A percentile compares a stretch with the other conserved stretches of the same genome.
Evolutionary conservation across 179 eudicot genomes (phyloP).

Genomic region (Patellifolia procumbens): DNA sequence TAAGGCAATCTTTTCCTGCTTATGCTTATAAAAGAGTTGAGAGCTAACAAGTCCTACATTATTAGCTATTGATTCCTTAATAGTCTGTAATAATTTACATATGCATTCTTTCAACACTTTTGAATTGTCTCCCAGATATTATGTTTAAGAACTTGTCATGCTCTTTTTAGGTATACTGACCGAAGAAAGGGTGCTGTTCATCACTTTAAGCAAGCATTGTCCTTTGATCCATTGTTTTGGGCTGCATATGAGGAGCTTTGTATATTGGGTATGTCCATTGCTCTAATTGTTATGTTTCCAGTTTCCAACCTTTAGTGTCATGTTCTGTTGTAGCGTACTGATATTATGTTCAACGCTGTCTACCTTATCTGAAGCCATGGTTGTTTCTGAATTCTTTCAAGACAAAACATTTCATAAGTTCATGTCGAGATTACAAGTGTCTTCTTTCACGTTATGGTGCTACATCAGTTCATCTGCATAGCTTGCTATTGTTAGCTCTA

Average conservation of each 20-base stretch:
- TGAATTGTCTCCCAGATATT: neutral
- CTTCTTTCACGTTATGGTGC: neutral
- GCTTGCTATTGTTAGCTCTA: neutral
- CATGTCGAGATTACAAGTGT: neutral
- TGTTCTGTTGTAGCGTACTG: neutral
- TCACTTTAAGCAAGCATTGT: conserved; percentile 92
- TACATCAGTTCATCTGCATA: neutral
- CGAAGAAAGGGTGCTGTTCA: conserved; percentile 67
- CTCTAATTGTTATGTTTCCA: neutral
- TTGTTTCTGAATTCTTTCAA: neutral
- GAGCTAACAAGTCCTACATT: neutral
- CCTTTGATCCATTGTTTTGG: conserved; percentile 92
- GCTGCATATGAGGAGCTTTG: conserved; percentile 96
- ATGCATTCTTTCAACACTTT: neutral
- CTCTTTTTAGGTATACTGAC: conserved; percentile 81
- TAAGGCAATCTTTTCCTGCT: neutral
- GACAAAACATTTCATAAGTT: neutral
- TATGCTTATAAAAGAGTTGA: neutral
- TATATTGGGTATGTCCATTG: conserved; percentile 59
- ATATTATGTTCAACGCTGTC: neutral
- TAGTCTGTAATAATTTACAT: neutral
- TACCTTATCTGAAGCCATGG: too few species aligned
- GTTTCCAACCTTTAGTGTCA: neutral
- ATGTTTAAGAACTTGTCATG: neutral
- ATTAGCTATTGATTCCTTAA: neutral